phyloP scores from a whole-genome alignment of 257 asterid species.

The Solanum chmielewskii region DNA sequence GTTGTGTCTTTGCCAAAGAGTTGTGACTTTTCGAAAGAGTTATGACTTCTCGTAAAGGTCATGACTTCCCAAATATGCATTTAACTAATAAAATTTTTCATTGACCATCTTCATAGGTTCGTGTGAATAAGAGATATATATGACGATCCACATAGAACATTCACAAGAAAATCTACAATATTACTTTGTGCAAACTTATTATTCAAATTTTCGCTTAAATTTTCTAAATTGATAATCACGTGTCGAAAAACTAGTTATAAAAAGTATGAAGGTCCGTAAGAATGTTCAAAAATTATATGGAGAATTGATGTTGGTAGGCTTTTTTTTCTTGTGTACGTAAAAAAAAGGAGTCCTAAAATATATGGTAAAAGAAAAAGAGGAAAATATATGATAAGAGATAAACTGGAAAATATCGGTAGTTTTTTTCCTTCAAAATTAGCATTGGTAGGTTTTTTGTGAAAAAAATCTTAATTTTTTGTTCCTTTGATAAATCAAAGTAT shows the following conservation, averaged over 20 bases:
- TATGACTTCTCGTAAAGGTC: no score
- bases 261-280: not conserved
- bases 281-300: not conserved
- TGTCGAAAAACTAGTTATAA: not conserved
- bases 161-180: no score
- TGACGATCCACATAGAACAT: no score
- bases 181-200: no score
- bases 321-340: not conserved
- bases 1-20: no score
- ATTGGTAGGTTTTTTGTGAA: not conserved
- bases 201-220: no score
- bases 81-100: no score
- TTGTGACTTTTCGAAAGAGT: no score
- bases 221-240: not conserved
- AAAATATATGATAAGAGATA: not conserved
- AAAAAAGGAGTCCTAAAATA: not conserved
- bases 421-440: not conserved
- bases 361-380: not conserved
- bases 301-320: not conserved
- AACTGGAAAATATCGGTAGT: not conserved
- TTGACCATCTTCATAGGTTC: no score
- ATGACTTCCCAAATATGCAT: no score
- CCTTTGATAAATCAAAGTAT: not conserved
- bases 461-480: not conserved
- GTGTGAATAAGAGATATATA: no score